These are phyloP conservation scores for Cystoisospora suis DNA, from an alignment of 169 alveolate species.

Conservation along the genomic window DNA sequence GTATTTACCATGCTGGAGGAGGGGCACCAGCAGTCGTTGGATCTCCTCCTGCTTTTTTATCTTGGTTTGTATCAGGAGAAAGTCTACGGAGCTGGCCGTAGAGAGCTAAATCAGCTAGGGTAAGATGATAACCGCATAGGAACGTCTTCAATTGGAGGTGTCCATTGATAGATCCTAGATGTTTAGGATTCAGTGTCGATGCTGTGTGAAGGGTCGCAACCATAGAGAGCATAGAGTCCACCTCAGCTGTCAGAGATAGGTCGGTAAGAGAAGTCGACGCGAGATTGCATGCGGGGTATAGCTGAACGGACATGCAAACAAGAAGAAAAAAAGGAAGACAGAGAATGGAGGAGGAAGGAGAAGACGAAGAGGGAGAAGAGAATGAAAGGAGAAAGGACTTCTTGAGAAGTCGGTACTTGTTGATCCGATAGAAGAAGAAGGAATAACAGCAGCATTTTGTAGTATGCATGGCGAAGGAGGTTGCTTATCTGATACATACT, in stretches of 20 bases:
- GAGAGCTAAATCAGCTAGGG: slow-evolving; percentile 49
- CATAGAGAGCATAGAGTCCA: slow-evolving; percentile 20
- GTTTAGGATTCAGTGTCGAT: neutral
- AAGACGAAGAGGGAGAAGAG: neutral
- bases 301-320: neutral
- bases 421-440: too few relatives aligned
- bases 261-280: neutral
- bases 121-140: slow-evolving; percentile 17
- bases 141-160: slow-evolving; percentile 32
- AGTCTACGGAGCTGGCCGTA: slow-evolving; percentile 20
- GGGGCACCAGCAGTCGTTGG: slow-evolving; percentile 5
- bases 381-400: too few relatives aligned
- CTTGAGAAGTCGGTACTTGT: too few relatives aligned
- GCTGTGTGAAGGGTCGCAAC: neutral
- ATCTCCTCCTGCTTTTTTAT: slow-evolving; percentile 14
- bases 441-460: too few relatives aligned
- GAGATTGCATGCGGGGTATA: neutral
- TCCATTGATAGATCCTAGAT: neutral
- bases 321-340: neutral
- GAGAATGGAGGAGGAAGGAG: neutral
- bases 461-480: too few relatives aligned
- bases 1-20: neutral
- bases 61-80: neutral
- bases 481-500: too few relatives aligned
- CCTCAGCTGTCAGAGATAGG: neutral